Conservation (phyloP, 257 asterid genomes). For the Salvia miltiorrhiza region DNA sequence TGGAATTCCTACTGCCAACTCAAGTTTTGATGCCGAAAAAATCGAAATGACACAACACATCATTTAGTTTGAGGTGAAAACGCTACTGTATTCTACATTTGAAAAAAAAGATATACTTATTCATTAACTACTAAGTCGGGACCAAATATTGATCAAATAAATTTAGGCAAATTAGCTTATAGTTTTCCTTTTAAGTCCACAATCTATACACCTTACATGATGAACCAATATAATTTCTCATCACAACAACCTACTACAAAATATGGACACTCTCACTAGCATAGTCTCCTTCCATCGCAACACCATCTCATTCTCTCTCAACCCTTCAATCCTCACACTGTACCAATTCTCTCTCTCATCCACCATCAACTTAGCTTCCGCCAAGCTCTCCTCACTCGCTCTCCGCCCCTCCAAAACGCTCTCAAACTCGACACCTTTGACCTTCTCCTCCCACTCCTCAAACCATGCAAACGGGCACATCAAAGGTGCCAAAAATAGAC, state of each 20-base stretch:
- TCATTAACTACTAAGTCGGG: no score
- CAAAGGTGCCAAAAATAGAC: conserved; percentile 48
- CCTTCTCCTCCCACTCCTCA: conserved; percentile 37
- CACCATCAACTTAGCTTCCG: conserved; percentile 55
- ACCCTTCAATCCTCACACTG: conserved; percentile 31
- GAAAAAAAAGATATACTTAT: no score
- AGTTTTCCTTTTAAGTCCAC: neutral
- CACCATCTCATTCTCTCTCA: conserved; percentile 44
- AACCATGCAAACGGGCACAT: conserved; percentile 48
- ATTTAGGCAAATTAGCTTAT: neutral
- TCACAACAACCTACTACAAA: neutral
- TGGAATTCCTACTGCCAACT: no score
- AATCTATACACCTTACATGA: neutral
- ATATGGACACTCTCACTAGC: conserved; percentile 50
- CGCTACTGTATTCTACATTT: no score
- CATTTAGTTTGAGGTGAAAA: no score
- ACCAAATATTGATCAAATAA: no score
- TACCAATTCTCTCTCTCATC: conserved; percentile 37
- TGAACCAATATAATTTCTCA: neutral
- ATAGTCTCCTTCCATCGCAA: conserved; percentile 57
- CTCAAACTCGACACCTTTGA: neutral
- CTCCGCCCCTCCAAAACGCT: conserved; percentile 27
- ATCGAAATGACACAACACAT: no score
- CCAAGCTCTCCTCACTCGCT: conserved; percentile 43
- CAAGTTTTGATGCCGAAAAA: no score